A percentile compares a stretch with the other conserved stretches of the same genome.
Evolutionary conservation across 1,284 basidiomycete species (phyloP).

Genomic region (Tilletia caries): DNA sequence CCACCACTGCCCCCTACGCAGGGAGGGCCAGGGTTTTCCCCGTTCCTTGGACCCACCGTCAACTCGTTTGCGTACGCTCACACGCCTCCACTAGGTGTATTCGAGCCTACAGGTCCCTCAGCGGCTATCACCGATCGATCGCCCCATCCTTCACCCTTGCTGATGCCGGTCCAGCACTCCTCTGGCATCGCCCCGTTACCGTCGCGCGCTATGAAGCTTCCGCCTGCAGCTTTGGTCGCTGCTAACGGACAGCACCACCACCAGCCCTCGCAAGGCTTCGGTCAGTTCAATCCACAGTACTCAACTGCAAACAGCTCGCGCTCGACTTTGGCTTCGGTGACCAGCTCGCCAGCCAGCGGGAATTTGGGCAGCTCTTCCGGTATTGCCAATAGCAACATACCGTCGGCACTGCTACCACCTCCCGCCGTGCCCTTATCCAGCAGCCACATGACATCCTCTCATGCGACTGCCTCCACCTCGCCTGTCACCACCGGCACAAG

Average conservation of each 20-base stretch:
- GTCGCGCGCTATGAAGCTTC: background rate
- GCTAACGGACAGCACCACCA: background rate
- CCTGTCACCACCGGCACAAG: background rate
- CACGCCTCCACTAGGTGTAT: slow-evolving; percentile 3
- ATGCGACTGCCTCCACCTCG: background rate
- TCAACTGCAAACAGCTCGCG: slow-evolving; percentile 8
- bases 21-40: background rate
- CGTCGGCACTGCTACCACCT: background rate
- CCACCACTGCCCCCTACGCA: background rate
- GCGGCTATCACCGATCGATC: slow-evolving; percentile 11
- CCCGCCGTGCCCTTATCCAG: background rate
- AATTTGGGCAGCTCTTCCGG: background rate
- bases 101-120: slow-evolving; percentile 4
- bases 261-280: background rate
- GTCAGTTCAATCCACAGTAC: background rate
- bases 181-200: background rate
- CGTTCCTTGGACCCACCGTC: background rate
- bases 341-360: background rate
- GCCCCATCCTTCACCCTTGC: background rate
- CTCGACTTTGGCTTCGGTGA: background rate
- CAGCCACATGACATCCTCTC: background rate
- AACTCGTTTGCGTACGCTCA: background rate
- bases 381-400: background rate
- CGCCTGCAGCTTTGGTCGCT: background rate
- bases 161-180: background rate